Percentiles rank a stretch among this genome's conserved stretches.
phyloP scores from a whole-genome alignment of 768 basidiomycete species.

The Boletus tomentosulus region DNA sequence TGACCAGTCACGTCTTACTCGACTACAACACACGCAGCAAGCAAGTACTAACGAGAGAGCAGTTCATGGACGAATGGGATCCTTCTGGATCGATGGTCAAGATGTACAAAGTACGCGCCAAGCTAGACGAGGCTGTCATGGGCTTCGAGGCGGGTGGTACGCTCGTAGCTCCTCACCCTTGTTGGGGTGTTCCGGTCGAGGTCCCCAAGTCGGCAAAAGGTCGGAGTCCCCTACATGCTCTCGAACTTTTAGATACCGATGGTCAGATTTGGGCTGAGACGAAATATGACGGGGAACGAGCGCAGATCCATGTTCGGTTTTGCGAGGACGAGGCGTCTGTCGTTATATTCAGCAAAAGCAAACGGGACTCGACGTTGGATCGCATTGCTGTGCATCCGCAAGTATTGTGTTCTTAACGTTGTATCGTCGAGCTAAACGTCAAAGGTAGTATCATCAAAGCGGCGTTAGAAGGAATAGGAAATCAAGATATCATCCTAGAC shows the following conservation, averaged over 20 bases:
- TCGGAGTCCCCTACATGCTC: constrained; percentile 51
- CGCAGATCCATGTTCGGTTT: constrained; percentile 81
- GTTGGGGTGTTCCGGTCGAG: constrained; percentile 59
- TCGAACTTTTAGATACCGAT: constrained; percentile 34
- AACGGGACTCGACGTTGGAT: constrained; percentile 76
- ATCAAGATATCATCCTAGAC: constrained; percentile 55
- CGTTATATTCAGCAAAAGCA: constrained; percentile 85
- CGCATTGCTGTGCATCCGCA: constrained; percentile 59
- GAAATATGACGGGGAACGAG: constrained; percentile 94
- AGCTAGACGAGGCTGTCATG: constrained; percentile 53
- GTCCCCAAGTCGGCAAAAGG: constrained; percentile 86
- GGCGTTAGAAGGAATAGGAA: constrained; percentile 45
- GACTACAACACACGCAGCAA: constrained; percentile 56
- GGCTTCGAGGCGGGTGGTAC: constrained; percentile 37
- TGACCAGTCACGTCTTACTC: constrained; percentile 46
- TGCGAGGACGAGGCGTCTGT: constrained; percentile 42
- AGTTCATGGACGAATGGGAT: constrained; percentile 76
- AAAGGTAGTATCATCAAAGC: constrained; percentile 51
- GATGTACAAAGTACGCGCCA: constrained; percentile 52
- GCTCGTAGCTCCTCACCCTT: constrained; percentile 32
- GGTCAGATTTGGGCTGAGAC: constrained; percentile 74
- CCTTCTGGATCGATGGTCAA: constrained; percentile 47
- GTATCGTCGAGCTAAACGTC: neutral
- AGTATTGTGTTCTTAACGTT: constrained; percentile 5
- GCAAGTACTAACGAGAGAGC: constrained; percentile 48